These are phyloP conservation scores for Apiospora hydei DNA, from an alignment of 2,329 filamentous ascomycete species.

Conservation along the genomic window DNA sequence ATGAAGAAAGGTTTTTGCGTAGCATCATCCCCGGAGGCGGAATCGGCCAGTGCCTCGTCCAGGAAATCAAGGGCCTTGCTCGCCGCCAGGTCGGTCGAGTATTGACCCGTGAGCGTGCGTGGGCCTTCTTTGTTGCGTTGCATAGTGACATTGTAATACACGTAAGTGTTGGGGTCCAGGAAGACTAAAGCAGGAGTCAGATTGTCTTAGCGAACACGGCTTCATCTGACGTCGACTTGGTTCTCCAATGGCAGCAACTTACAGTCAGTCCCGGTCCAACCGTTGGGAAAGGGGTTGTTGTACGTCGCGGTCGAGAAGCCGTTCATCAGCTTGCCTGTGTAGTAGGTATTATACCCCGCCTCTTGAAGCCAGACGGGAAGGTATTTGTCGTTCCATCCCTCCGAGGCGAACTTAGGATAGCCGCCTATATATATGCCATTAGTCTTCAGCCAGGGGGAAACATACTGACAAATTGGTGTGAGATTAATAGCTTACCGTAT, in stretches of 20 bases:
- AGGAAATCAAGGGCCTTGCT: conserved; percentile 67
- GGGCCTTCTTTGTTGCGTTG: conserved; percentile 62
- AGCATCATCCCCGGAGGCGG: background rate
- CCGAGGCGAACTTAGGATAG: conserved; percentile 60
- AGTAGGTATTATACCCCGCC: conserved; percentile 65
- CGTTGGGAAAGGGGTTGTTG: conserved; percentile 52
- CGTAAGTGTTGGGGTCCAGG: conserved; percentile 72
- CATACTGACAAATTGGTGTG: background rate
- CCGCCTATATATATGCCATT: conserved; percentile 48
- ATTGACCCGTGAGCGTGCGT: conserved; percentile 43
- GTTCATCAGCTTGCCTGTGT: conserved; percentile 65
- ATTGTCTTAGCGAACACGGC: background rate
- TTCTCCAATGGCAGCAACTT: conserved; percentile 34
- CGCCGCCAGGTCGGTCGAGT: conserved; percentile 64
- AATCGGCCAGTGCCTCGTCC: conserved; percentile 59
- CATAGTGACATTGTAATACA: conserved; percentile 71
- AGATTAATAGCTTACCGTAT: conserved; percentile 50
- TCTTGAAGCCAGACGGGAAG: conserved; percentile 64
- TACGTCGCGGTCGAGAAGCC: conserved; percentile 51
- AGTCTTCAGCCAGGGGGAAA: background rate
- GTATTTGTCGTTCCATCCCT: conserved; percentile 62
- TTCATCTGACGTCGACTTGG: conserved; percentile 54
- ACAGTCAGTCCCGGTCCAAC: conserved; percentile 41
- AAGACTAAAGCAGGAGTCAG: conserved; percentile 55
- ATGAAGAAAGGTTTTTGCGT: conserved; percentile 70